Percentiles rank a stretch among this genome's conserved stretches.
Evolutionary conservation across 2,329 filamentous ascomycete species (phyloP).

Genomic region (Xylariaceae sp.): DNA sequence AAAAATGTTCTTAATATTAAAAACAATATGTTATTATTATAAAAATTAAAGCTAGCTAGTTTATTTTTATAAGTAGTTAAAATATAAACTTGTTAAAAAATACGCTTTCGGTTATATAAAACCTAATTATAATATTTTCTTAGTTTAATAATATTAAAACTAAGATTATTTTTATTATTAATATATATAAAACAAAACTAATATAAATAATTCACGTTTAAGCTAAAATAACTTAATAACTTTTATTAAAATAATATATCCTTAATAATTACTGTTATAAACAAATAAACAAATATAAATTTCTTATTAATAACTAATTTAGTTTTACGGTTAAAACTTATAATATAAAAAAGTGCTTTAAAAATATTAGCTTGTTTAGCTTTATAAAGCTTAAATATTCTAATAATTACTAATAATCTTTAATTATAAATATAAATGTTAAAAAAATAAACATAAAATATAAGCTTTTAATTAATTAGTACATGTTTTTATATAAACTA

Average conservation of each 20-base stretch:
- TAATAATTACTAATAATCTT: neutral
- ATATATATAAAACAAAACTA: neutral
- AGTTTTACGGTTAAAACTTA: neutral
- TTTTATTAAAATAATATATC: neutral
- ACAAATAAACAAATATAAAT: neutral
- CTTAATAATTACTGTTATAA: neutral
- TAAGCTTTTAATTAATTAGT: slow-evolving; percentile 1
- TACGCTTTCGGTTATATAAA: neutral
- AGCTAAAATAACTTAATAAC: neutral
- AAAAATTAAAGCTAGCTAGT: neutral
- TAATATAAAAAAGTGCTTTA: neutral
- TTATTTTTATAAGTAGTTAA: neutral
- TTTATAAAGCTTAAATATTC: neutral
- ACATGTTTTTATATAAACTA: neutral
- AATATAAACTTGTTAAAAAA: neutral
- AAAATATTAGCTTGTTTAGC: neutral
- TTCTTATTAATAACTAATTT: neutral
- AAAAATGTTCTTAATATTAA: neutral
- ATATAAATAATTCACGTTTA: neutral
- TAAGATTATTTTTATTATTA: neutral
- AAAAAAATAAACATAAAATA: neutral
- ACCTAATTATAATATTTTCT: neutral
- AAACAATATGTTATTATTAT: neutral
- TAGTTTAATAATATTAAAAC: neutral
- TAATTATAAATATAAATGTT: neutral